These are phyloP conservation scores for Mrakia blollopis DNA, from an alignment of 768 basidiomycete genomes.

Conservation along the genomic window DNA sequence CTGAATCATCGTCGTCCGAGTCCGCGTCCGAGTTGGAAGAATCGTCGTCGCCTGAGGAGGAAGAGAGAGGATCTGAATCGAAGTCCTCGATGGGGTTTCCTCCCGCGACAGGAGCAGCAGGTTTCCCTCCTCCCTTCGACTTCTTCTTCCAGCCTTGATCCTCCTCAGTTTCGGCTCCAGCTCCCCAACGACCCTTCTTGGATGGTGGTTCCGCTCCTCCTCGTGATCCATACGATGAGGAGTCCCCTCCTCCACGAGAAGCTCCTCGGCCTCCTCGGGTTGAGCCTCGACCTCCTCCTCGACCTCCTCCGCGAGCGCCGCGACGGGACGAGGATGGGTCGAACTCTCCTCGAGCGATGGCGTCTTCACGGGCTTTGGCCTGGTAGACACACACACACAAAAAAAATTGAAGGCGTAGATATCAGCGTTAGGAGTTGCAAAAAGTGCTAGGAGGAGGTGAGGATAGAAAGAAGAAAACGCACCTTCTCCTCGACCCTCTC, in stretches of 20 bases:
- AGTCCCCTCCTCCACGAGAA: background rate
- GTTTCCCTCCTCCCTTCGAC: background rate
- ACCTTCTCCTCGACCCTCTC: slow-evolving; percentile 67
- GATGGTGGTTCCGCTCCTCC: background rate
- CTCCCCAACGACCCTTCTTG: background rate
- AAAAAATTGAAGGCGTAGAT: background rate
- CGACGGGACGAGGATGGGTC: slow-evolving; percentile 33
- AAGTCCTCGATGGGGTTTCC: slow-evolving; percentile 34
- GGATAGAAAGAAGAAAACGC: background rate
- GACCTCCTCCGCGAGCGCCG: slow-evolving; percentile 39
- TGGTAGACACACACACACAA: slow-evolving; percentile 27
- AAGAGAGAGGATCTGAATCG: slow-evolving; percentile 37
- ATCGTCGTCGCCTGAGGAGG: slow-evolving; percentile 19
- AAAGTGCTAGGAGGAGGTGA: background rate
- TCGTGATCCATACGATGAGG: background rate
- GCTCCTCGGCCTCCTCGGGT: slow-evolving; percentile 40
- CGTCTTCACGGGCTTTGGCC: slow-evolving; percentile 70
- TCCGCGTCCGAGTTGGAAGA: slow-evolving; percentile 24
- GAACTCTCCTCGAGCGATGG: slow-evolving; percentile 67
- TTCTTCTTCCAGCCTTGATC: slow-evolving; percentile 6
- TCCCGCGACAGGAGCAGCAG: background rate
- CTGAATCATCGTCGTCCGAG: slow-evolving; percentile 3
- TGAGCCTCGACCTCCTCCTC: slow-evolving; percentile 33
- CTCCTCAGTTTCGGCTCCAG: slow-evolving; percentile 17
- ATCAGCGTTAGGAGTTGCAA: background rate